Evolutionary conservation across 2,329 filamentous ascomycete species (phyloP).

Genomic region (Neodidymelliopsis sp.): DNA sequence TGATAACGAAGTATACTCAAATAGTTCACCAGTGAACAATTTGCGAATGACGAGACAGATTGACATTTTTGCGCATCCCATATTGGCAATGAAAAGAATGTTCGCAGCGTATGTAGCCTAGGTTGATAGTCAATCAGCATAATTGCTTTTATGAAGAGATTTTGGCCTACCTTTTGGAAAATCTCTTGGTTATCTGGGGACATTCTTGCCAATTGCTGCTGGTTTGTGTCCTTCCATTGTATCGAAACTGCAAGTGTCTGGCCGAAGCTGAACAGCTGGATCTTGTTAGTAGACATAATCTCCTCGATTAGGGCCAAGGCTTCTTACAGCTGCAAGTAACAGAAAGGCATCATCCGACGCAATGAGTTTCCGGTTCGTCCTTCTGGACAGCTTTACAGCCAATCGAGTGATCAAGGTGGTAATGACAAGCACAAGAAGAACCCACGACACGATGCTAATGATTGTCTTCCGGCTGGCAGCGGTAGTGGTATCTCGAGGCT

Average conservation of each 20-base stretch:
- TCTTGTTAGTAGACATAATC: neutral
- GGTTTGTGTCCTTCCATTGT: conserved; percentile 30
- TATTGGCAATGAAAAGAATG: conserved; percentile 41
- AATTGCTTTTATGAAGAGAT: too few relatives aligned
- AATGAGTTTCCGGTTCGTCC: conserved; percentile 23
- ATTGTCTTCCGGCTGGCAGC: conserved; percentile 26
- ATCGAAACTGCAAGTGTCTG: conserved; percentile 38
- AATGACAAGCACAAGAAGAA: conserved; percentile 31
- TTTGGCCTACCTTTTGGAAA: conserved; percentile 31
- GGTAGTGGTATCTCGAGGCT: conserved; percentile 19
- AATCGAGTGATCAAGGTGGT: conserved; percentile 33
- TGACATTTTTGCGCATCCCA: conserved; percentile 40
- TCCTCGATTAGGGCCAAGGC: neutral
- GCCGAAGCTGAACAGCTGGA: conserved; percentile 38
- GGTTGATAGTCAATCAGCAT: conserved; percentile 18
- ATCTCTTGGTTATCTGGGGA: conserved; percentile 14
- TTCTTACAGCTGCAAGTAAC: conserved; percentile 33
- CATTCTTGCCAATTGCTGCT: conserved; percentile 22
- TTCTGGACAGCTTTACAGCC: conserved; percentile 35
- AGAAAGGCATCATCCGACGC: conserved; percentile 37
- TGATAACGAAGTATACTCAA: conserved; percentile 25
- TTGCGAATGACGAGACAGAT: conserved; percentile 30
- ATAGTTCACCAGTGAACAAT: conserved; percentile 29
- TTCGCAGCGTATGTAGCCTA: conserved; percentile 36
- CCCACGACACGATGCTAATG: conserved; percentile 38